phyloP scores from a whole-genome alignment of 495 filamentous ascomycete species.

The Penicillium psychrofluorescens region DNA sequence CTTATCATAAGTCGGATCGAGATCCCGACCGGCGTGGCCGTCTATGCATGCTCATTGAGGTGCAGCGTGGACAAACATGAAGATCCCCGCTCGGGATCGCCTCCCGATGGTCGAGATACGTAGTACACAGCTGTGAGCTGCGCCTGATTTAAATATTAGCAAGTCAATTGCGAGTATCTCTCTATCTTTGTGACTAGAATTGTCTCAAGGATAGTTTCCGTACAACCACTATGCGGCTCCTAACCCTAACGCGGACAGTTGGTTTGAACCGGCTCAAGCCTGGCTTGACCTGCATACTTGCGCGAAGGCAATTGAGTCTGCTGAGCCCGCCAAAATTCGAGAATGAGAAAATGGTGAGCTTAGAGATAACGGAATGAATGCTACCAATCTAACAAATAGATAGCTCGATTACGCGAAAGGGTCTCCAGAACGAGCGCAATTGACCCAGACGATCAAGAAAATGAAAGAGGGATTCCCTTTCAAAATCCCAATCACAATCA shows the following conservation, averaged over 20 bases:
- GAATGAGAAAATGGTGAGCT: slow-evolving; percentile 22
- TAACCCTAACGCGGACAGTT: slow-evolving; percentile 2
- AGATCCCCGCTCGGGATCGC: not conserved
- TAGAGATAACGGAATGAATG: not conserved
- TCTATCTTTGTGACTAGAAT: too few species aligned
- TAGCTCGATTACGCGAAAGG: slow-evolving; percentile 24
- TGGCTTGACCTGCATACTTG: not conserved
- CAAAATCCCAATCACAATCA: slow-evolving; percentile 20
- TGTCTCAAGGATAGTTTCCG: too few species aligned
- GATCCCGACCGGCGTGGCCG: not conserved
- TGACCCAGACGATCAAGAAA: slow-evolving; percentile 17
- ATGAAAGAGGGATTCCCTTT: slow-evolving; percentile 21
- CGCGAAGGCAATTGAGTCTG: slow-evolving; percentile 12
- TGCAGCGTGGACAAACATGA: not conserved
- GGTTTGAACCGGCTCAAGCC: slow-evolving; percentile 1
- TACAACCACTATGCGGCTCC: slow-evolving; percentile 7
- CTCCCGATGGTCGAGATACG: not conserved
- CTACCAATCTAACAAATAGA: not conserved
- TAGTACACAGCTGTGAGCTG: not conserved
- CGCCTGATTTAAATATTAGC: not conserved
- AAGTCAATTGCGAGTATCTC: too few species aligned
- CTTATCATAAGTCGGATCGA: not conserved
- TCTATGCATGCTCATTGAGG: too few species aligned
- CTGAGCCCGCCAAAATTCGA: slow-evolving; percentile 23
- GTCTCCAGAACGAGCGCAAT: slow-evolving; percentile 18